Base-by-base conservation (phyloP, 768 basidiomycete species). In the Gymnopilus junonius region DNA sequence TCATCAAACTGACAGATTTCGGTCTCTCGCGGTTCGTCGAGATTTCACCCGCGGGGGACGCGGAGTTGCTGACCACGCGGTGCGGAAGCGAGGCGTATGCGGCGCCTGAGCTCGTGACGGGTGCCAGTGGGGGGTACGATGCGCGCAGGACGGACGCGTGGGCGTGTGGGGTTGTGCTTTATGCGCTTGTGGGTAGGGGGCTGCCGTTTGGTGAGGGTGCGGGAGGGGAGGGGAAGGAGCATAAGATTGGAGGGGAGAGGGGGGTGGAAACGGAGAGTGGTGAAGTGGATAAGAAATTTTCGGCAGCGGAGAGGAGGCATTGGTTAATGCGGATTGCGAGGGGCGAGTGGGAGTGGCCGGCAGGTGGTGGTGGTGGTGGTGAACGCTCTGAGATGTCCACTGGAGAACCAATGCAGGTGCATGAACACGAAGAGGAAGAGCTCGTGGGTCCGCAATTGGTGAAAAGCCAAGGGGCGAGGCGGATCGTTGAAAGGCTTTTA, bases 21-120 rank as follows among this genome's bases (percentile, higher is more conserved):
- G 94, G 94, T 7, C 85, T 97, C n/a, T 88, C 93, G 15, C 83
- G 93, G 27, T 94, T 94, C 75, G 87, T 95, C 67, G 86, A 92
- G 68, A 82, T 88, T 12, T 75, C 82, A 31, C 70, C 69, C 1
- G 67, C 69, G n/a, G 76, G 76, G n/a, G 73, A 76, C 27, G 74
- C 75, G 1, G 77, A 78, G 1, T 76, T 87, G 15, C 80, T 95
- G 11, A 82, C 83, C 17, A 95, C 94, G 11, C 85, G 94, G 1
- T 97, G 94, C 74, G 94, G 94, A 6, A 91, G 88, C 29, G 94
- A 97, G 72, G 91, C 90, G 0, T 95, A 95, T 75, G 93, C 94
- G 6, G 93, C 93, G 8, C 90, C 90, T 0, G 90, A 92, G 71
- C 79, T 92, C 20, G 84, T 91, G 27, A 85, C 87, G 29, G 42